Conservation (phyloP, 2,329 filamentous ascomycete genomes). For the Ustilaginoidea virens region DNA sequence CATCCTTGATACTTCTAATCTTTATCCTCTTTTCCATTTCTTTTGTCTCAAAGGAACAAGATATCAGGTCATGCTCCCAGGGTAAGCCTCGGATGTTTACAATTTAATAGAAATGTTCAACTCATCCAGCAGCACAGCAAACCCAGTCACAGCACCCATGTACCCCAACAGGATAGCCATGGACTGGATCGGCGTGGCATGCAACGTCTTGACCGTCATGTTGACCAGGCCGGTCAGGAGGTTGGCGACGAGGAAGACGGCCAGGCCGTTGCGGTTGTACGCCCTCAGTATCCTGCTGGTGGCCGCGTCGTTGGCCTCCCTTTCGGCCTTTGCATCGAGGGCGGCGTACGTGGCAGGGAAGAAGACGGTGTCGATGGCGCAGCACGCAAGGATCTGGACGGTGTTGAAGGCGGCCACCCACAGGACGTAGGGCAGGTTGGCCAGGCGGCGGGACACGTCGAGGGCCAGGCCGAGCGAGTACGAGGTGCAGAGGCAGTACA, state of each 20-base stretch:
- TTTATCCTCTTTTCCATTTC: no score
- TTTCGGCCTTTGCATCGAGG: slow-evolving; percentile 38
- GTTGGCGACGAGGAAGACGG: slow-evolving; percentile 76
- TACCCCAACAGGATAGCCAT: slow-evolving; percentile 68
- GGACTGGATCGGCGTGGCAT: slow-evolving; percentile 46
- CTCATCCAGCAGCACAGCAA: slow-evolving; percentile 52
- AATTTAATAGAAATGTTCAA: slow-evolving; percentile 58
- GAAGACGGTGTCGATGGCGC: slow-evolving; percentile 58
- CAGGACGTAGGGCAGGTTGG: slow-evolving; percentile 84
- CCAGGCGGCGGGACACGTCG: slow-evolving; percentile 71
- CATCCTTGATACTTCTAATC: no score
- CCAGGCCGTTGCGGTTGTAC: slow-evolving; percentile 79
- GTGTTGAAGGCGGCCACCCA: slow-evolving; percentile 91
- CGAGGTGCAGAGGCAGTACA: slow-evolving; percentile 56
- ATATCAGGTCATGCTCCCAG: no score
- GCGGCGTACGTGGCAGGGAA: slow-evolving; percentile 59
- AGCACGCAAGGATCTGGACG: slow-evolving; percentile 66
- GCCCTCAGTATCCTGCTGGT: slow-evolving; percentile 72
- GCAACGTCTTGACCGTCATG: slow-evolving; percentile 67
- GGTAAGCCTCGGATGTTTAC: no score
- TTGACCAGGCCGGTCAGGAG: slow-evolving; percentile 82
- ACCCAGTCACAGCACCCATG: slow-evolving; percentile 45
- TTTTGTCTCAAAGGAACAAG: no score
- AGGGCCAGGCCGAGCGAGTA: slow-evolving; percentile 57
- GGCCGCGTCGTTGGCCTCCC: slow-evolving; percentile 46